Conservation (phyloP, 2,329 filamentous ascomycete species). For the Fusarium vanettenii region DNA sequence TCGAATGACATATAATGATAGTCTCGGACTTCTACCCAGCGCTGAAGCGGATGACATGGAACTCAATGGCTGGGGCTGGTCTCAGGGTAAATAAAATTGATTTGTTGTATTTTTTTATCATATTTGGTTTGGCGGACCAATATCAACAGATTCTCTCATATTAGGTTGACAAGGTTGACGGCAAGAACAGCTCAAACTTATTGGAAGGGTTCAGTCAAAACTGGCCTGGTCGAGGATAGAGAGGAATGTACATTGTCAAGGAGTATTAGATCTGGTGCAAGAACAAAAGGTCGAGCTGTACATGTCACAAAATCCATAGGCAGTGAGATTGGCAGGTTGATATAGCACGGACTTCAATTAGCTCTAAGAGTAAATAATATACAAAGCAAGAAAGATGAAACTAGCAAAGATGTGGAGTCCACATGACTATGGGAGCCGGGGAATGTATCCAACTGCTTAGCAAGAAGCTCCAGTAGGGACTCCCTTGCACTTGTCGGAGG, state of each 20-base stretch:
- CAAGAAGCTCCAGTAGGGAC: constrained; percentile 43
- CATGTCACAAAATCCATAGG: background rate
- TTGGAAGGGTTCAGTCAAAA: background rate
- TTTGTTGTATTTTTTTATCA: background rate
- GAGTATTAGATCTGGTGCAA: background rate
- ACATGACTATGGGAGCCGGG: background rate
- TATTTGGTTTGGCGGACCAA: background rate
- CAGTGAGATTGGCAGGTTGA: background rate
- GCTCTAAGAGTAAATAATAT: background rate
- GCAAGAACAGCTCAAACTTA: background rate
- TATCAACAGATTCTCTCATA: background rate
- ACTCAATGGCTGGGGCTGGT: background rate
- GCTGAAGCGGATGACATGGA: background rate
- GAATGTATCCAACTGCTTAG: background rate
- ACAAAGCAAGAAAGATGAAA: background rate
- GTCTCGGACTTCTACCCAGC: background rate
- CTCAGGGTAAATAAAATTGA: background rate
- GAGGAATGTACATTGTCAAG: background rate
- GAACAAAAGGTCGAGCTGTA: background rate
- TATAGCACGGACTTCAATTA: background rate
- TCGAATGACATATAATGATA: background rate
- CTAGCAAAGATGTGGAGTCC: background rate
- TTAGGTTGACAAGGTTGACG: background rate
- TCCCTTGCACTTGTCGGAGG: constrained; percentile 41
- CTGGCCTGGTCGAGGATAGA: background rate